Base-by-base conservation (phyloP, 441 rosid genomes). In the Syzygium syzygioides region DNA sequence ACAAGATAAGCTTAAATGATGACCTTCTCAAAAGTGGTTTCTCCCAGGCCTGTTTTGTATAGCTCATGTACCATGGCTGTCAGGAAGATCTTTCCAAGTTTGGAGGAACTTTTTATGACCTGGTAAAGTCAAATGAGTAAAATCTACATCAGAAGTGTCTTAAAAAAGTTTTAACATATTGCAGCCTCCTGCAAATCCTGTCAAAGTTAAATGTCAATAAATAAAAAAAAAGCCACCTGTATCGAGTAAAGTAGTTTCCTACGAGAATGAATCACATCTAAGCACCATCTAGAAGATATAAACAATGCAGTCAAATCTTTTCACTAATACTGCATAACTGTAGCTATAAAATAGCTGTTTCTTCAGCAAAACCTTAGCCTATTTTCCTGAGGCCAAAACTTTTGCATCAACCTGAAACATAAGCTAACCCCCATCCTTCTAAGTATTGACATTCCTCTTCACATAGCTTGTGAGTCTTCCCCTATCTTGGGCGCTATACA, bases 1-100 rank as follows among this genome's bases (percentile, higher is more conserved):
- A 41, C 55, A 56, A 56, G 86, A 18, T 4, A 53, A 4, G 68
- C 15, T 37, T 14, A 54, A 62, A 30, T 52, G 48, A 64, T 87
- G 86, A 96, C 99, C 98, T 96, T 94, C 85, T 98, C 99, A 88
- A 97, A 97, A 34, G 93, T 94, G 68, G 98, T 97, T 92, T 96
- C 99, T 11, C 94, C 94, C 97, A 96, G 96, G 91, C 99, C 99
- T 57, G 99, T 97, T 92, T 95, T 97, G 88, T 98, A 96, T 55
- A 97, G 99, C 91, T 98, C 99, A 14, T 95, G 94, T 54, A 97
- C 98, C 99, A 98, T 96, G 86, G 99, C 98, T 5, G 98, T 93
- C 94, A 98, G 93, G 94, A 95, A 97, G 55, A 98, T 96, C 93
- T 96, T 98, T 91, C 96, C 92, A 28, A 95, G 90, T 86, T 92